Percentiles rank a stretch among this genome's conserved stretches.
Evolutionary conservation across 768 basidiomycete genomes (phyloP).

Genomic region (Leccinum longicurvipes): DNA sequence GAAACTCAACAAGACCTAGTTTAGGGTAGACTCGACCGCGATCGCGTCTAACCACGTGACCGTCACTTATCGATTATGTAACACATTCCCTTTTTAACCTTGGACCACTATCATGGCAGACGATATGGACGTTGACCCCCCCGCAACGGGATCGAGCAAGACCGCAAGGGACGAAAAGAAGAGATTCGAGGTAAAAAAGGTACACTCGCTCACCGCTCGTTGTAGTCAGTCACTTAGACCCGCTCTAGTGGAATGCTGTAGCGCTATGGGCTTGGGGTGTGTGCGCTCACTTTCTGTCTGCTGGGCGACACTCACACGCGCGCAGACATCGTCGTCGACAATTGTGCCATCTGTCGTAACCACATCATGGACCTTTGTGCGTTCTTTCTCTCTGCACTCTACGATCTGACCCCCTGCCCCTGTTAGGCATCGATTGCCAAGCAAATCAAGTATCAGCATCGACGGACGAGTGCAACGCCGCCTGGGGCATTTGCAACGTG

Average conservation of each 20-base stretch:
- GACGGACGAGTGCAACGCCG: conserved; percentile 95
- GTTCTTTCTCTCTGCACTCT: conserved; percentile 26
- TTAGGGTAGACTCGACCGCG: conserved; percentile 42
- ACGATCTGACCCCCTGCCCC: conserved; percentile 3
- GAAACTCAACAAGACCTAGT: conserved; percentile 24
- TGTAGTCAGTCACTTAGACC: neutral
- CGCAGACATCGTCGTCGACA: conserved; percentile 96
- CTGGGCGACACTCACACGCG: conserved; percentile 10
- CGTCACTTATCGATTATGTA: conserved; percentile 13
- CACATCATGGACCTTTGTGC: conserved; percentile 99
- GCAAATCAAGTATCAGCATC: conserved; percentile 98
- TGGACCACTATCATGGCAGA: conserved; percentile 47
- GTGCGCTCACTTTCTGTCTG: conserved; percentile 14
- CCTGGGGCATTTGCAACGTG: conserved; percentile 99
- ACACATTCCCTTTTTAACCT: neutral
- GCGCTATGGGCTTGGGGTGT: conserved; percentile 98
- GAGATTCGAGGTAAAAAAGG: conserved; percentile 99
- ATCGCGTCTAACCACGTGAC: conserved; percentile 38
- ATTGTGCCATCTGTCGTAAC: conserved; percentile 99
- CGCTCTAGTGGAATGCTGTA: conserved; percentile 92
- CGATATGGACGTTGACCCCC: conserved; percentile 68
- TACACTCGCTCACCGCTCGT: conserved; percentile 29
- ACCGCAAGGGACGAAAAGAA: conserved; percentile 66
- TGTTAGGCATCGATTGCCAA: conserved; percentile 95
- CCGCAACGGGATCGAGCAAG: conserved; percentile 36